Percentiles rank a stretch among this genome's conserved stretches.
Conservation (phyloP, 176 grass and related monocot genomes). For the Tillandsia fasciculata region DNA sequence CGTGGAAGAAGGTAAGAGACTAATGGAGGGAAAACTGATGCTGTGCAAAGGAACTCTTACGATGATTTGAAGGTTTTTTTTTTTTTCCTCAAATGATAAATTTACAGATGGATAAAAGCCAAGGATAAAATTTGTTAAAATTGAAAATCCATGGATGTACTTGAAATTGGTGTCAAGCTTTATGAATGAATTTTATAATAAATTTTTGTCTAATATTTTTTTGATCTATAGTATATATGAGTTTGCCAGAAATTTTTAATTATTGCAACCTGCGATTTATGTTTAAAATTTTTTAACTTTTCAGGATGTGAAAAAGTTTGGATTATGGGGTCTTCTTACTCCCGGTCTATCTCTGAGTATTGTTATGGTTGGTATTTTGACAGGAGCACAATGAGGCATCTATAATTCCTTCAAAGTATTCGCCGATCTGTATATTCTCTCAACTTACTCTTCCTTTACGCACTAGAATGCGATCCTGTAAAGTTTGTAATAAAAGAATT, state of each 20-base stretch:
- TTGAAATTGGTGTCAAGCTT: too few relatives aligned
- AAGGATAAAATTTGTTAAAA: too few relatives aligned
- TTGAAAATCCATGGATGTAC: too few relatives aligned
- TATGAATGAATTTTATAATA: too few relatives aligned
- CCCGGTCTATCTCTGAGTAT: conserved; percentile 79
- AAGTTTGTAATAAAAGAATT: too few relatives aligned
- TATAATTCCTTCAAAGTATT: conserved; percentile 82
- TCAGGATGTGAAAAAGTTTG: conserved; percentile 67
- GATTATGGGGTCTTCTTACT: conserved; percentile 66
- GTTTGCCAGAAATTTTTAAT: background rate
- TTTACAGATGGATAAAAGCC: too few relatives aligned
- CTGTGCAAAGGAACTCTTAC: too few relatives aligned
- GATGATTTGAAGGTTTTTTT: too few relatives aligned
- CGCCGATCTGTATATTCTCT: conserved; percentile 29
- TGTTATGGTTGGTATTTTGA: conserved; percentile 77
- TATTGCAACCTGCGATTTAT: background rate
- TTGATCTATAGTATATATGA: background rate
- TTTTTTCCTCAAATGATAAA: too few relatives aligned
- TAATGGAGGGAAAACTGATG: too few relatives aligned
- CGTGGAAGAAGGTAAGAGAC: too few relatives aligned
- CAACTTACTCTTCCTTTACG: background rate
- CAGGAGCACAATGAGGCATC: conserved; percentile 68
- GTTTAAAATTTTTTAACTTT: background rate
- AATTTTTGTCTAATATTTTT: background rate
- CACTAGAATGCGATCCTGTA: too few relatives aligned